Base-by-base conservation (phyloP, 129 eudicot species). In the Apium graveolens region DNA sequence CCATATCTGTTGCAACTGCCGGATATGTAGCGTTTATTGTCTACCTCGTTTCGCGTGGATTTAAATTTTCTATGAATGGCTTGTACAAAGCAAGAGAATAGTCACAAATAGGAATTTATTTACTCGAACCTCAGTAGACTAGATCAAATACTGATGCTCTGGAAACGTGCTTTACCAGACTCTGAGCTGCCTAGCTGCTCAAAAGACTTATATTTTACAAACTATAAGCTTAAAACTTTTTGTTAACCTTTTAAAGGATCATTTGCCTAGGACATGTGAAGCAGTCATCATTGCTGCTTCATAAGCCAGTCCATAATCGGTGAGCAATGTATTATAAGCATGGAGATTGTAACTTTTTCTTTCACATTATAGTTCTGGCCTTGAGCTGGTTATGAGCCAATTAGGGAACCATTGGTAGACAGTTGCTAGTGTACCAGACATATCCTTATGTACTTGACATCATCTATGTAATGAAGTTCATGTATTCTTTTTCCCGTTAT, bases 1-100 rank as follows among this genome's bases (percentile, higher is more conserved):
- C 80, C 8, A 86, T 95, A 31, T 73, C 45, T 4, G 83, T 43
- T 38, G 78, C 92, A 44, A 84, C 92, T 18, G 88, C 81, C 53
- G 99, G 86, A 41, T 95, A 92, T 81, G 83, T 85, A 42, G 81
- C 74, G 45, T 95, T 95, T 70, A 65, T 90, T 13, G 76, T 82
- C 21, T 95, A 92, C 79, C 98, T 95, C 55, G 78, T 95, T 12
- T 79, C 85, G 60, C 80, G 96, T 45, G 81, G 86, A 70, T 14
- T 90, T 35, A 66, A 78, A 44, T 82, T 87, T 53, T 76, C 92
- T 8, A 72, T 80, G 27, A 78, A 17, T 68, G 84, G 91, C 38
- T 84, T 46, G 57, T 65, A 75, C 73, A 85, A 81, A 41, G 78
- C 81, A 77, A 72, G 84, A 66, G 78, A 44, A 51, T 42, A 39